Evolutionary conservation across 2,329 filamentous ascomycete species (phyloP).

Genomic region (Exophiala viscosa): DNA sequence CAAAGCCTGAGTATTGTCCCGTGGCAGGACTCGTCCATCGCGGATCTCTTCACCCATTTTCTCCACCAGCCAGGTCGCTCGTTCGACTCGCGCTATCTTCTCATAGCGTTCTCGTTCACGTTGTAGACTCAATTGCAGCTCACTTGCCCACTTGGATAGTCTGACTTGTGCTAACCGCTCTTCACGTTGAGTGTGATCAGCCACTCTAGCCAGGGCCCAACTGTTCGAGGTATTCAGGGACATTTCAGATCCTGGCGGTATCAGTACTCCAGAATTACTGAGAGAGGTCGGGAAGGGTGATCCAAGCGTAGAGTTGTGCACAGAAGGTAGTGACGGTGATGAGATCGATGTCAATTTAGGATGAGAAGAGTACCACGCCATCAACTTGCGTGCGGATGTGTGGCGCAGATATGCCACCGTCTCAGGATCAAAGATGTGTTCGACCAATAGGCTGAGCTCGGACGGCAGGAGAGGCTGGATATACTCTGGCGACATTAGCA

Average conservation of each 20-base stretch:
- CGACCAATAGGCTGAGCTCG: conserved; percentile 68
- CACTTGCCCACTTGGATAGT: conserved; percentile 75
- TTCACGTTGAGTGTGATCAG: conserved; percentile 58
- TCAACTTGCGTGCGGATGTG: conserved; percentile 73
- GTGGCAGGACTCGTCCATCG: conserved; percentile 59
- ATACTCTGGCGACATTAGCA: conserved; percentile 90
- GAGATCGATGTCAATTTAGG: conserved; percentile 29
- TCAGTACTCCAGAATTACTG: conserved; percentile 31
- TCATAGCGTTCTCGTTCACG: conserved; percentile 70
- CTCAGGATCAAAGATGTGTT: conserved; percentile 70
- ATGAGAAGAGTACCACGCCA: conserved; percentile 60
- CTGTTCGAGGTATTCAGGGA: conserved; percentile 38
- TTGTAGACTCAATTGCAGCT: conserved; percentile 71
- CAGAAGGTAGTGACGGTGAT: conserved; percentile 25
- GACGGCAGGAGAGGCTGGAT: conserved; percentile 73
- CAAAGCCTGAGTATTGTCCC: conserved; percentile 35
- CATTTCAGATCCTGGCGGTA: conserved; percentile 28
- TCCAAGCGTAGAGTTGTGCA: conserved; percentile 28
- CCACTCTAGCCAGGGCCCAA: conserved; percentile 60
- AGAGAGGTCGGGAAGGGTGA: conserved; percentile 28
- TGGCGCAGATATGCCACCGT: conserved; percentile 79
- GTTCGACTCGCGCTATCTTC: conserved; percentile 57
- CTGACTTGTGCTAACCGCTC: conserved; percentile 64
- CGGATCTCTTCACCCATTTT: conserved; percentile 63
- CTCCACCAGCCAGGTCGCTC: conserved; percentile 66